These are phyloP conservation scores for Penicillium sp. DNA, from an alignment of 2,329 filamentous ascomycete species.

Conservation along the genomic window DNA sequence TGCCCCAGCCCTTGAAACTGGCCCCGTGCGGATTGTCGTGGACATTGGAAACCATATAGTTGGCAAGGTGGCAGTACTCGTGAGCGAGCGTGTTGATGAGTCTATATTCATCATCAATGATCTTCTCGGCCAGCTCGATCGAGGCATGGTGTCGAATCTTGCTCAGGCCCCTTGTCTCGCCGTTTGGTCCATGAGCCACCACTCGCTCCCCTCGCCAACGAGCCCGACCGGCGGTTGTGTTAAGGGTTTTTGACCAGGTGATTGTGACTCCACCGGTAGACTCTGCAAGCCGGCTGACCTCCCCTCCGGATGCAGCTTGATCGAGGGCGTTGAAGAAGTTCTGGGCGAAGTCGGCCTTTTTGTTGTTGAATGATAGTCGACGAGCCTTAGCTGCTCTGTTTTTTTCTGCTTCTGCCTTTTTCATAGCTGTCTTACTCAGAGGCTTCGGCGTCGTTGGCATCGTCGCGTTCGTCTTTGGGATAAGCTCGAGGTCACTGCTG, in stretches of 20 bases:
- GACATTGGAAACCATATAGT: constrained; percentile 81
- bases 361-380: constrained; percentile 57
- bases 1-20: constrained; percentile 76
- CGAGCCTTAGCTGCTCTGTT: constrained; percentile 42
- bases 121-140: constrained; percentile 87
- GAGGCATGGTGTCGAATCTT: constrained; percentile 64
- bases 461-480: constrained; percentile 6
- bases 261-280: constrained; percentile 62
- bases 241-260: constrained; percentile 65
- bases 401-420: constrained; percentile 42
- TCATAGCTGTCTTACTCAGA: constrained; percentile 45
- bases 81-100: constrained; percentile 92
- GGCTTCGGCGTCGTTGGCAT: constrained; percentile 28
- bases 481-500: constrained; percentile 23
- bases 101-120: constrained; percentile 76
- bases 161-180: not conserved
- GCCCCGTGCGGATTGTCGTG: constrained; percentile 78
- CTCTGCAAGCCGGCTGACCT: constrained; percentile 53
- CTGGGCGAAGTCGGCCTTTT: constrained; percentile 57
- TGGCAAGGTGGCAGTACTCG: constrained; percentile 92
- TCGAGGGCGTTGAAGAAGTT: constrained; percentile 62
- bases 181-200: constrained; percentile 7
- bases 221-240: constrained; percentile 67
- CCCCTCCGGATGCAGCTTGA: constrained; percentile 52
- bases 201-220: constrained; percentile 66